Conservation (phyloP, 164 flowering plant species). For the Magnolia changhungtana region DNA sequence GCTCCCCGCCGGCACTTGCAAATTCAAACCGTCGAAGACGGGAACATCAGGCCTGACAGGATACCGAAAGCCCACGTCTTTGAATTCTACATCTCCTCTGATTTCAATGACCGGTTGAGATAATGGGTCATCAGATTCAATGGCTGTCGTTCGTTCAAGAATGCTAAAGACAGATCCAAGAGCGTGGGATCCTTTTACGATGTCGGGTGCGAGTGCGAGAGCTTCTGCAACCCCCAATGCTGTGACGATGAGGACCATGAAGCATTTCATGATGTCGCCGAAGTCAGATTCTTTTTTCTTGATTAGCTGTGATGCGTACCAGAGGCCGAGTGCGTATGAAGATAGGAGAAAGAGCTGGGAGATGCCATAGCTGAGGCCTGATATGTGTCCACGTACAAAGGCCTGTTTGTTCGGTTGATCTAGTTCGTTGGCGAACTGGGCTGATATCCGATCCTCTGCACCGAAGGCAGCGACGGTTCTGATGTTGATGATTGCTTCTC, state of each 20-base stretch:
- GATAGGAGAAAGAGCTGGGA: conserved; percentile 55
- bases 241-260: conserved; percentile 64
- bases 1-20: conserved; percentile 47
- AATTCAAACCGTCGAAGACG: conserved; percentile 45
- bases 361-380: conserved; percentile 67
- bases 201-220: conserved; percentile 64
- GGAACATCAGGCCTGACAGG: conserved; percentile 61
- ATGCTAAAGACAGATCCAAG: conserved; percentile 58
- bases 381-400: conserved; percentile 59
- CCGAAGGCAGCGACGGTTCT: conserved; percentile 76
- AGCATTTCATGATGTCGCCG: conserved; percentile 60
- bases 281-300: conserved; percentile 43
- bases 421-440: conserved; percentile 45
- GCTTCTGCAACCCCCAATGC: conserved; percentile 71
- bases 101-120: conserved; percentile 33
- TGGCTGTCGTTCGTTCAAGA: conserved; percentile 51
- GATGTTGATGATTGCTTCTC: conserved; percentile 71
- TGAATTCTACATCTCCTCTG: conserved; percentile 58
- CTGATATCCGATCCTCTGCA: conserved; percentile 47
- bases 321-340: conserved; percentile 70
- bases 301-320: conserved; percentile 69
- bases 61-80: conserved; percentile 55
- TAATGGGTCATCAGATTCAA: conserved; percentile 39
- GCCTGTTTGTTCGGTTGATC: conserved; percentile 46
- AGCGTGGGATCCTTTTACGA: conserved; percentile 63